These are phyloP conservation scores for Apiotrichum gamsii DNA, from an alignment of 1,284 basidiomycete genomes.

Conservation along the genomic window DNA sequence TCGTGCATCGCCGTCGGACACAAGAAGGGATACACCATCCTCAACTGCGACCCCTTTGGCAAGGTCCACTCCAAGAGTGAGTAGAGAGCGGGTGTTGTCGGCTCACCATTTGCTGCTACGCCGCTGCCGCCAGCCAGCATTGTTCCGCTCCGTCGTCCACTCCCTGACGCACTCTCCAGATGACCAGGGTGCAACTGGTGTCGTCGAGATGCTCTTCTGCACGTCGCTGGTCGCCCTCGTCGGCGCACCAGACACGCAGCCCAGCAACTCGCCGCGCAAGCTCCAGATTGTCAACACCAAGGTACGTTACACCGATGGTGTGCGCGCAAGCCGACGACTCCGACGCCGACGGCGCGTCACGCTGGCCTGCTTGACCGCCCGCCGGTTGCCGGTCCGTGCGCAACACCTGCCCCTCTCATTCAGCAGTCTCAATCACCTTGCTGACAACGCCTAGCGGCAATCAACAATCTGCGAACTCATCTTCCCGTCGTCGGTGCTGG, in stretches of 20 bases:
- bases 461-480: constrained; percentile 98
- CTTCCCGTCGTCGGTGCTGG: constrained; percentile 91
- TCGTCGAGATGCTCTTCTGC: constrained; percentile 99
- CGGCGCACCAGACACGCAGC: constrained; percentile 77
- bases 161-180: constrained; percentile 14
- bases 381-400: too few relatives aligned
- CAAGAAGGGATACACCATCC: constrained; percentile 90
- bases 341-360: too few relatives aligned
- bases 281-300: constrained; percentile 98
- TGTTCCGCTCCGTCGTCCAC: too few relatives aligned
- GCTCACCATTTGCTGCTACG: too few relatives aligned
- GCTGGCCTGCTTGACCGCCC: too few relatives aligned
- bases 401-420: too few relatives aligned
- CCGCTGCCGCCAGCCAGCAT: too few relatives aligned
- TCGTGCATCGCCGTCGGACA: constrained; percentile 88
- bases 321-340: too few relatives aligned
- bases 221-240: constrained; percentile 95
- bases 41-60: constrained; percentile 96
- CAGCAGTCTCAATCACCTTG: too few relatives aligned
- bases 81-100: too few relatives aligned
- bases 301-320: constrained; percentile 57
- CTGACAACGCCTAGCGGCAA: constrained; percentile 67
- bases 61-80: constrained; percentile 88
- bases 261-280: constrained; percentile 78
- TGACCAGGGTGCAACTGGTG: constrained; percentile 86